These are phyloP conservation scores for Oryza brachyantha DNA, from an alignment of 176 grass and related monocot genomes.

Conservation along the genomic window DNA sequence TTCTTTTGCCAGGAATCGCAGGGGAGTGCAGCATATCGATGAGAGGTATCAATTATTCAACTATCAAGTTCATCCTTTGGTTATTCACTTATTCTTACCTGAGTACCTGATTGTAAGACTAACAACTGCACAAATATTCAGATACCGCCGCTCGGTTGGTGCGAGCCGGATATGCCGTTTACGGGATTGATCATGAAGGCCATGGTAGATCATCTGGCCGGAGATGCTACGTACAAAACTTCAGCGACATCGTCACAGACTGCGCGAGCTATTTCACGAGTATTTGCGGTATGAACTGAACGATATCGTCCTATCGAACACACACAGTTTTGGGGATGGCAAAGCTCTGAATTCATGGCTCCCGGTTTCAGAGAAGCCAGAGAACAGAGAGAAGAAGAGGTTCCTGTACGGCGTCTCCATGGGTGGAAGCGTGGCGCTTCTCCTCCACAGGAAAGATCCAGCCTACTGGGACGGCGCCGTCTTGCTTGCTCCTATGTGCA, in stretches of 20 bases:
- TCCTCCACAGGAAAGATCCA: constrained; percentile 48
- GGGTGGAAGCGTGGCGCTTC: constrained; percentile 52
- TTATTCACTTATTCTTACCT: too few relatives aligned
- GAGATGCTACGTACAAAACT: constrained; percentile 53
- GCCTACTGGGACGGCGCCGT: constrained; percentile 56
- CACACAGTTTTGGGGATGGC: not conserved
- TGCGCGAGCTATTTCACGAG: constrained; percentile 52
- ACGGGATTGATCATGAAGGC: constrained; percentile 74
- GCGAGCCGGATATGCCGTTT: constrained; percentile 46
- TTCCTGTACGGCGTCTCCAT: constrained; percentile 61
- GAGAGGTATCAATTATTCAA: constrained; percentile 43
- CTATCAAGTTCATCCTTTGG: too few relatives aligned
- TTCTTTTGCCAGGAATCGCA: constrained; percentile 34
- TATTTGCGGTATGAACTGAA: constrained; percentile 44
- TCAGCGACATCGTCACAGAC: constrained; percentile 41
- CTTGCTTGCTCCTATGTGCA: constrained; percentile 71
- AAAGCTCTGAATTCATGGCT: not conserved
- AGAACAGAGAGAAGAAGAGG: constrained; percentile 53
- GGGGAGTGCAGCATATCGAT: constrained; percentile 74
- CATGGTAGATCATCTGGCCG: constrained; percentile 65
- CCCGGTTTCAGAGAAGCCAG: constrained; percentile 42
- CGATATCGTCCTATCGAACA: not conserved
- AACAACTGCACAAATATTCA: constrained; percentile 17
- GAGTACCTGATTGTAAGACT: too few relatives aligned
- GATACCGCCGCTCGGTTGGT: constrained; percentile 47